Base-by-base conservation (phyloP, 768 basidiomycete genomes). In the Russula sp. region DNA sequence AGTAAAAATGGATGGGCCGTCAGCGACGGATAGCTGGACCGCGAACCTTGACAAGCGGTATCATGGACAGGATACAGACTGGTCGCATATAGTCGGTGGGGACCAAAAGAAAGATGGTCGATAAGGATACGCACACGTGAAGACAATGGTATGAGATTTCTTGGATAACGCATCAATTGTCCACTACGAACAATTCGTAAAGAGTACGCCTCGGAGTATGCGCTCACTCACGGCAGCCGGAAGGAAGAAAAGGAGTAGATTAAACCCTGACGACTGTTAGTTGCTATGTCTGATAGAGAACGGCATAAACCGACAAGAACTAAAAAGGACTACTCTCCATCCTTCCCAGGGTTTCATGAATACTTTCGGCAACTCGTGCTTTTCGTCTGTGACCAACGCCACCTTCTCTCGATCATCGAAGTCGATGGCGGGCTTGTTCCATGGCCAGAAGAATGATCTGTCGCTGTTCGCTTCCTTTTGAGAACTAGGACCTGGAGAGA, bases 21-120 rank as follows among this genome's bases (percentile, higher is more conserved):
- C 26, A 42, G 49, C 26, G 13, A 36, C 38, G 13, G 22, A 44
- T 22, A 22, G 48, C n/a, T 28, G 50, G 66, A 38, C 6, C 13
- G 22, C 75, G 16, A 67, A 88, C 88, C 76, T 88, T 87, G 56
- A 92, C 90, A 32, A 92, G 79, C 4, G 92, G 92, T 30, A 92
- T 82, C 73, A 94, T 82, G 11, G 88, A 82, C 30, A 90, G 75
- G 66, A 87, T 79, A 64, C 82, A 87, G 59, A 85, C 88, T 90
- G 65, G 16, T 44, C 13, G 20, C 22, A 57, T 62, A 40, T 52
- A 1, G 52, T 53, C 50, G 3, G 48, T 52, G 36, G 26, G 32
- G 28, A 4, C 48, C 52, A 40, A 53, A 1, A 42, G 48, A 44
- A 36, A 38, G 32, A 14, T 22, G 49, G 38, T 16, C 28, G 22